phyloP scores from a whole-genome alignment of 495 filamentous ascomycete genomes.

The Hypoxylon crocopeplum region DNA sequence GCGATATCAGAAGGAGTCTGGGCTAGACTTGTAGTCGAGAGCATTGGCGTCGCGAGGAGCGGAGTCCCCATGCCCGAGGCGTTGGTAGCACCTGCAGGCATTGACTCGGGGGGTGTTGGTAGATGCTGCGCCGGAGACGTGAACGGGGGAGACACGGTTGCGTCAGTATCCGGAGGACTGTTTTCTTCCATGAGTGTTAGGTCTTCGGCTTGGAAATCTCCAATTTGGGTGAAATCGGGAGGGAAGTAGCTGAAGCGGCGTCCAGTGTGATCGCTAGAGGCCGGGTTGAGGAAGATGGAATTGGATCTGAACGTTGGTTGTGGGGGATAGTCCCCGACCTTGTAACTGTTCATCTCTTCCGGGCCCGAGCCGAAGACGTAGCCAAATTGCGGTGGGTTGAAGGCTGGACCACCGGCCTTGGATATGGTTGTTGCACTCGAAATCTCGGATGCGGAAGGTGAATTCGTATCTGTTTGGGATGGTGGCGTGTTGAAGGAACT shows the following conservation, averaged over 20 bases:
- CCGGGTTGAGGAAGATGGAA: constrained; percentile 61
- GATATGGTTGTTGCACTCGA: constrained; percentile 33
- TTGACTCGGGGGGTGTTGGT: constrained; percentile 34
- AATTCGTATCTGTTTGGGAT: constrained; percentile 53
- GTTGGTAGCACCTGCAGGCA: constrained; percentile 20
- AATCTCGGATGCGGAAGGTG: constrained; percentile 49
- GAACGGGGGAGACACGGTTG: constrained; percentile 38
- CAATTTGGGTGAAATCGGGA: constrained; percentile 52
- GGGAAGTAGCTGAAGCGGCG: constrained; percentile 62
- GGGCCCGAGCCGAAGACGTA: constrained; percentile 57
- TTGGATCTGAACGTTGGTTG: constrained; percentile 59
- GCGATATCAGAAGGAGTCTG: constrained; percentile 36
- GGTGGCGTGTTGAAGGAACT: constrained; percentile 69
- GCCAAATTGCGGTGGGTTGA: constrained; percentile 57
- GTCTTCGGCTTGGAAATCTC: constrained; percentile 38
- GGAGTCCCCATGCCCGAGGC: constrained; percentile 33
- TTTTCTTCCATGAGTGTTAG: constrained; percentile 24
- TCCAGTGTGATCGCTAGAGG: constrained; percentile 50
- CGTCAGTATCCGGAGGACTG: constrained; percentile 38
- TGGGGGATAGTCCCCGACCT: constrained; percentile 45
- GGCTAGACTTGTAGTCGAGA: constrained; percentile 29
- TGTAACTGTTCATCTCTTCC: constrained; percentile 49
- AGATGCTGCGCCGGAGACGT: constrained; percentile 32
- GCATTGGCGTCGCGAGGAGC: constrained; percentile 30
- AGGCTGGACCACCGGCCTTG: constrained; percentile 35